Evolutionary conservation across 1,284 basidiomycete species (phyloP).

Genomic region (Irpex sp.): DNA sequence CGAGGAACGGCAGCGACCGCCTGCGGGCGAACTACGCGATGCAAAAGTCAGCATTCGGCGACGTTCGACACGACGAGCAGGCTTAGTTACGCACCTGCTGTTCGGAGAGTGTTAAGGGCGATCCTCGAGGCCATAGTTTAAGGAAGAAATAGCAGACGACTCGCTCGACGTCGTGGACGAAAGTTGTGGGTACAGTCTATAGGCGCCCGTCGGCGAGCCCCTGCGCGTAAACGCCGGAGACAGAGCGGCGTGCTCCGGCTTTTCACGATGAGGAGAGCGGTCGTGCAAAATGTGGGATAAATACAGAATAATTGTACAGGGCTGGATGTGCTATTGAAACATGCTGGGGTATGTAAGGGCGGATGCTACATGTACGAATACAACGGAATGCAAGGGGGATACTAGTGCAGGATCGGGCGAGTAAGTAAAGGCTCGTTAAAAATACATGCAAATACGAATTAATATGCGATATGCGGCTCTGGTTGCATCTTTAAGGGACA

Average conservation of each 20-base stretch:
- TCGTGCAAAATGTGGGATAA: not conserved
- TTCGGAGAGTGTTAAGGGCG: slow-evolving; percentile 57
- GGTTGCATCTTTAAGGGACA: no score
- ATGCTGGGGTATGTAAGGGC: not conserved
- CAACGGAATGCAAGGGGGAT: no score
- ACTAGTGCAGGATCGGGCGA: no score
- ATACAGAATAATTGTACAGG: not conserved
- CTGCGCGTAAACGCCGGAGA: slow-evolving; percentile 5
- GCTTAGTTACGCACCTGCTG: slow-evolving; percentile 41
- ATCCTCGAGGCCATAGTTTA: slow-evolving; percentile 64
- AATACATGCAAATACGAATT: no score
- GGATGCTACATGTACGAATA: not conserved
- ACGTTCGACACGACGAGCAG: not conserved
- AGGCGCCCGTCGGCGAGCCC: slow-evolving; percentile 4
- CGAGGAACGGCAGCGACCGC: slow-evolving; percentile 48
- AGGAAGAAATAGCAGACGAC: slow-evolving; percentile 15
- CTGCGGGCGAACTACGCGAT: slow-evolving; percentile 48
- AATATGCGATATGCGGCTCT: no score
- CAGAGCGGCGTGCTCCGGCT: slow-evolving; percentile 3
- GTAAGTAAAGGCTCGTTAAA: no score
- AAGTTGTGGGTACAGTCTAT: slow-evolving; percentile 1
- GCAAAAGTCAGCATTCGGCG: not conserved
- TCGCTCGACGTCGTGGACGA: slow-evolving; percentile 14
- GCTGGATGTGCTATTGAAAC: not conserved
- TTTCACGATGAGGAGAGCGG: slow-evolving; percentile 3